Conservation (phyloP, 2,329 filamentous ascomycete genomes). For the Colletotrichum sp. region DNA sequence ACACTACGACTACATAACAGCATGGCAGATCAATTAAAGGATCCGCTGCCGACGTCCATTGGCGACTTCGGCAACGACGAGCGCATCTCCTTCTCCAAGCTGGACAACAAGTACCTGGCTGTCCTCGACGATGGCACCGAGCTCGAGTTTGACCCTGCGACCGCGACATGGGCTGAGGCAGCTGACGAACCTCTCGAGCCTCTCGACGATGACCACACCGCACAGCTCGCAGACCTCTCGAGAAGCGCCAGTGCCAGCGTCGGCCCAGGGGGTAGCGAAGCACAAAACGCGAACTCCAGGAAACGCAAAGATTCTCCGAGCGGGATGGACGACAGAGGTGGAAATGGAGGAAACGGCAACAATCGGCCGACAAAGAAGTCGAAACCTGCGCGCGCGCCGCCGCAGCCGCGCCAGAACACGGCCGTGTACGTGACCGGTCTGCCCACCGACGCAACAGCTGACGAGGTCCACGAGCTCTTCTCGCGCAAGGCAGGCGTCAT, state of each 20-base stretch:
- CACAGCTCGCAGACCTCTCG: slow-evolving; percentile 28
- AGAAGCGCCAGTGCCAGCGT: slow-evolving; percentile 18
- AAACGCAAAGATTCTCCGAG: slow-evolving; percentile 48
- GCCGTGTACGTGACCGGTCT: slow-evolving; percentile 92
- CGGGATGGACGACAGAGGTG: neutral
- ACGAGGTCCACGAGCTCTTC: slow-evolving; percentile 85
- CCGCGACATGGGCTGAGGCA: slow-evolving; percentile 77
- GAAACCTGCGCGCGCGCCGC: slow-evolving; percentile 52
- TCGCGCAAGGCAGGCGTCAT: slow-evolving; percentile 87
- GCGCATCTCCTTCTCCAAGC: slow-evolving; percentile 85
- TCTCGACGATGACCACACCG: slow-evolving; percentile 33
- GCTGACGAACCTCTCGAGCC: slow-evolving; percentile 50
- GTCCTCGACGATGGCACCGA: slow-evolving; percentile 86
- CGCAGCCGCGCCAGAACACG: slow-evolving; percentile 73
- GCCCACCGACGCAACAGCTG: slow-evolving; percentile 76
- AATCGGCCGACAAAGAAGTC: slow-evolving; percentile 48
- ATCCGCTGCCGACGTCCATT: slow-evolving; percentile 61
- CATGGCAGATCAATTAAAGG: slow-evolving; percentile 32
- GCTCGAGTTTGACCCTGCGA: slow-evolving; percentile 77
- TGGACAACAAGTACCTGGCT: slow-evolving; percentile 81
- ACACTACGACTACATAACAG: neutral
- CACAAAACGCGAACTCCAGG: slow-evolving; percentile 24
- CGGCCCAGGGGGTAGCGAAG: neutral
- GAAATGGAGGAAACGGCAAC: slow-evolving; percentile 17
- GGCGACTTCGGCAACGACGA: slow-evolving; percentile 78